These are phyloP conservation scores for Neofusicoccum laricinum DNA, from an alignment of 2,329 filamentous ascomycete species.

Conservation along the genomic window DNA sequence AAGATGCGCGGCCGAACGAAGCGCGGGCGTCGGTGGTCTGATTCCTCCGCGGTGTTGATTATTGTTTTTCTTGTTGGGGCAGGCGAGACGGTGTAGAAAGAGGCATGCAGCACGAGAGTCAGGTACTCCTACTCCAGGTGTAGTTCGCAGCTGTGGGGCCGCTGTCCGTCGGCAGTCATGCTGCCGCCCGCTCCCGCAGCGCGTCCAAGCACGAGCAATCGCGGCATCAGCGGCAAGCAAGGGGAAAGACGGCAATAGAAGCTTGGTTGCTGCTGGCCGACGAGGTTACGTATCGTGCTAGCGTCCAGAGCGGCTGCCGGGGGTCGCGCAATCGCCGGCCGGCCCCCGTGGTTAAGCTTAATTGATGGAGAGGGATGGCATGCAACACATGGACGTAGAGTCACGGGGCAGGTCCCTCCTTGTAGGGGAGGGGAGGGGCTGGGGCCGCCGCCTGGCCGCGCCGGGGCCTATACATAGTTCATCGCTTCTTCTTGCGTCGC, in stretches of 20 bases:
- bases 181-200: too few relatives aligned
- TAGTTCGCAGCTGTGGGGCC: not conserved
- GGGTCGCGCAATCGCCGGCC: not conserved
- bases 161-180: not conserved
- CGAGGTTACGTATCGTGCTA: not conserved
- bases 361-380: not conserved
- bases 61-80: too few relatives aligned
- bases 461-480: not conserved
- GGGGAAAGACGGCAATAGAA: too few relatives aligned
- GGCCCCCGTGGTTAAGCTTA: conserved; percentile 3
- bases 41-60: not conserved
- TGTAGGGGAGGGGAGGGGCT: not conserved
- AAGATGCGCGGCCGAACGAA: not conserved
- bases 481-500: not conserved
- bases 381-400: not conserved
- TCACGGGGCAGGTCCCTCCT: not conserved
- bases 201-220: not conserved
- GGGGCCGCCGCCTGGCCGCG: not conserved
- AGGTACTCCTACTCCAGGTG: too few relatives aligned
- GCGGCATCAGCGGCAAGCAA: not conserved
- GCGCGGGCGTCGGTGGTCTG: not conserved
- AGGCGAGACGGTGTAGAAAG: too few relatives aligned
- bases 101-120: too few relatives aligned
- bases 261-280: not conserved
- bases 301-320: not conserved